Percentiles rank a stretch among this genome's conserved stretches.
These are phyloP conservation scores for Claviceps cyperi DNA, from an alignment of 2,329 filamentous ascomycete genomes.

Conservation along the genomic window DNA sequence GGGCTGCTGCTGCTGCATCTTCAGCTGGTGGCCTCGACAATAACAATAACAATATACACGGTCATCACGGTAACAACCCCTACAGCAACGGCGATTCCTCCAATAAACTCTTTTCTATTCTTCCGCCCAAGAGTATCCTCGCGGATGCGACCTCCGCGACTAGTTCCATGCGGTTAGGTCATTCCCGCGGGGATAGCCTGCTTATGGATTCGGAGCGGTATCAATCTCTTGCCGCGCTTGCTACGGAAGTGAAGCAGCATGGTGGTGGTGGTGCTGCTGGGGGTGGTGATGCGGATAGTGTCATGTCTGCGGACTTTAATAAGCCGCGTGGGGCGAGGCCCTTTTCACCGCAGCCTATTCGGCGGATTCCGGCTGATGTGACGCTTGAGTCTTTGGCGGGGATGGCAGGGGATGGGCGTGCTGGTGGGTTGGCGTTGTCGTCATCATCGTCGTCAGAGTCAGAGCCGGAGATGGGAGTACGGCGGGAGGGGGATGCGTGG, in stretches of 20 bases:
- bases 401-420: too few relatives aligned
- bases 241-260: constrained; percentile 13
- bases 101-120: constrained; percentile 46
- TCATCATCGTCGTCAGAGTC: too few relatives aligned
- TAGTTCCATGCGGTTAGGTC: constrained; percentile 14
- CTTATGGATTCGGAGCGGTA: constrained; percentile 38
- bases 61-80: background rate
- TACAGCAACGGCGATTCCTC: constrained; percentile 17
- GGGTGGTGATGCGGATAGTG: constrained; percentile 30
- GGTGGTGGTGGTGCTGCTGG: constrained; percentile 1
- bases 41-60: background rate
- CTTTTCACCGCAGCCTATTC: constrained; percentile 43
- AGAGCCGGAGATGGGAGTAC: too few relatives aligned
- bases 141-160: constrained; percentile 32
- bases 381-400: constrained; percentile 22
- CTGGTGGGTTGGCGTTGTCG: too few relatives aligned
- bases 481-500: too few relatives aligned
- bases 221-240: constrained; percentile 41
- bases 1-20: background rate
- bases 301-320: constrained; percentile 40
- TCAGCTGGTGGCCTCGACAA: background rate
- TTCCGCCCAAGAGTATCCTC: constrained; percentile 49
- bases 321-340: constrained; percentile 39
- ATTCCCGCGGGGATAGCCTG: constrained; percentile 39
- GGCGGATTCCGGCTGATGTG: constrained; percentile 25